Base-by-base conservation (phyloP, 345 rosid genomes). In the Hibiscus tridactylites region DNA sequence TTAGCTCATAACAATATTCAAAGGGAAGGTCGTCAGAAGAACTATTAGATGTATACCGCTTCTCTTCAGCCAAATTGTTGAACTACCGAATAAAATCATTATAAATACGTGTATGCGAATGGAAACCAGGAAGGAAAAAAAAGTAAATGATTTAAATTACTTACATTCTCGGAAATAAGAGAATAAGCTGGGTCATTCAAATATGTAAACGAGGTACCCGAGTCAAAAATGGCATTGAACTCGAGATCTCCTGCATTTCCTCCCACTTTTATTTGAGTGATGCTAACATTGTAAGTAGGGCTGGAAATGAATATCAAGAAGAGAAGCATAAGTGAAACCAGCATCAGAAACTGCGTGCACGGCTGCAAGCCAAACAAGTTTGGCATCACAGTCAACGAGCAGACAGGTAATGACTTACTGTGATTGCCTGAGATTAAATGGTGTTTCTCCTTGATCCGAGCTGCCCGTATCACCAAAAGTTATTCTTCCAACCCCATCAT, bases 191-290 rank as follows among this genome's bases (percentile, higher is more conserved):
- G 94, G 67, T 86, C 85, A 42, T 89, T 95, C 77, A 95, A 83
- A 75, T 90, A 92, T 19, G 99, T 88, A 74, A 95, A 95, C 6
- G 98, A 90, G 73, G 98, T 95, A 29, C 99, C 99, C 0, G 99
- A 76, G 81, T 95, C 99, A 16, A 52, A 52, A 52, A 52, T 6
- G 19, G 56, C 56, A 77, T 68, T 37, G 52, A 89, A 90, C 28
- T 86, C 87, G 49, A 86, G 77, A 87, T 87, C 79, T 0, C 50
- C 37, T 9, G 83, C 76, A 19, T 77, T 84, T 58, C 82, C 93
- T 73, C 86, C 99, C 39, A 91, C 86, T 37, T 1, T 81, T 65
- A 84, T 79, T 79, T 85, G 86, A 57, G 83, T 84, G 78, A 90
- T 73, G 65, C 87, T 92, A 78, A 95, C 73, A 71, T 90, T 92